Evolutionary conservation across 225 moss, liverwort and hornwort genomes (phyloP), one percentile per base, ranked within the genome.

Genomic region (Sphagnum tenellum): DNA sequence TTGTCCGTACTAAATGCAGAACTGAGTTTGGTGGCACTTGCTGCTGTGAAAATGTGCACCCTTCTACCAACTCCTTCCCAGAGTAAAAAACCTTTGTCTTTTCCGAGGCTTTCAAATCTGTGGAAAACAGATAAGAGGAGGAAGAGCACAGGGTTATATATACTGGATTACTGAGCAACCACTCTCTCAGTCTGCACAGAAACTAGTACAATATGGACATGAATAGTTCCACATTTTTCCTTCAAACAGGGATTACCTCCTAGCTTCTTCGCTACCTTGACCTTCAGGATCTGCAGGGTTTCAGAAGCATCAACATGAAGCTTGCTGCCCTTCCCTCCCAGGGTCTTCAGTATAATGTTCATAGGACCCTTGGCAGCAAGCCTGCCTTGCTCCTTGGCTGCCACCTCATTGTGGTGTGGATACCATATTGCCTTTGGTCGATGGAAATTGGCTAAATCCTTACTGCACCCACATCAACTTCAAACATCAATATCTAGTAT

Each of bases 331-430:
- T 98, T 98, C 68, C 90, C 98, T 29, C 98, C 98, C 49, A 98
- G 70, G 9, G 98, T 93, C 84, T 98, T 98, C 87, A 93, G 75
- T 11, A 98, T 98, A 59, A 98, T 86, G 77, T 93, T 93, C 93
- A 98, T 90, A 48, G 89, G 75, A 14, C 98, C 98, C 73, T 75
- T 82, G 45, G 85, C 82, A 68, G 98, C 92, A 69, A 93, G 93
- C 73, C 89, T 89, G 49, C 98, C 98, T 74, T 98, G 98, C 72
- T 98, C 98, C 83, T 98, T 98, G 47, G 98, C 98, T 74, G 98
- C 98, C 67, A 98, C 98, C 75, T 98, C 98, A 66, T 98, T 98
- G 73, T 98, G 98, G 77, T 98, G 98, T 77, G 98, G 98, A 78
- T 98, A 98, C 98, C 98, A 98, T 12, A 81, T 87, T 64, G 90